Evolutionary conservation across 495 filamentous ascomycete species (phyloP), one percentile per base, ranked within the genome.

Genomic region (Aspergillus haitiensis): DNA sequence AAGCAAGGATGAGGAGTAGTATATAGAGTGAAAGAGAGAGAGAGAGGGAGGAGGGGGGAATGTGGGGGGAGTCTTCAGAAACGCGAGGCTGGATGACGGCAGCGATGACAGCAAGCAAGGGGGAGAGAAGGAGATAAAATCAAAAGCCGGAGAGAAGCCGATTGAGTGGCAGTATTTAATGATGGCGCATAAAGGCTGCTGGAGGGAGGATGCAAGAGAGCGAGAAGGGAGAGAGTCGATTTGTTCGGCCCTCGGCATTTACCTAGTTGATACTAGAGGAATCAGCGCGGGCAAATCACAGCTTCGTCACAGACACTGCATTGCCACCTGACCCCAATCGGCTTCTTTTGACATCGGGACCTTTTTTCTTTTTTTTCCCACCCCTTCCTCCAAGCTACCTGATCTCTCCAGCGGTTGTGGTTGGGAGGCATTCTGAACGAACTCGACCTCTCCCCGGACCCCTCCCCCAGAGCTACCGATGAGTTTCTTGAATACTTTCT

Each of bases 221-320:
- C 39, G 15, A 32, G 48, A 42, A 9, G 39, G 15, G 8, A 55
- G 3, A 13, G 27, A 27, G 42, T 36, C 5, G 33, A n/a, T 35
- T 31, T 32, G 47, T 46, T 61, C 53, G 53, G 53, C 47, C 59
- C 53, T 61, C 56, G 48, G 56, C 56, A 46, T 37, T 18, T 52
- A 7, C 48, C 46, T 27, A 42, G 18, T 40, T 58, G 1, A 27
- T 27, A 27, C 21, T 27, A 27, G 21, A 27, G 21, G 1, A 27
- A 27, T 27, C 21, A 27, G 3, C 3, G 3, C 21, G 21, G 3
- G 21, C 21, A 27, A 27, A 27, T 27, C 21, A 27, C 16, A 50
- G 31, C 13, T 50, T 1, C 46, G 16, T 27, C 21, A 27, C 21
- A 27, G 21, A 27, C 21, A 27, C n/a, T 27, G 21, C 1, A 27